Base-by-base conservation (phyloP, 1,284 basidiomycete genomes). In the Gomphus bonarii region DNA sequence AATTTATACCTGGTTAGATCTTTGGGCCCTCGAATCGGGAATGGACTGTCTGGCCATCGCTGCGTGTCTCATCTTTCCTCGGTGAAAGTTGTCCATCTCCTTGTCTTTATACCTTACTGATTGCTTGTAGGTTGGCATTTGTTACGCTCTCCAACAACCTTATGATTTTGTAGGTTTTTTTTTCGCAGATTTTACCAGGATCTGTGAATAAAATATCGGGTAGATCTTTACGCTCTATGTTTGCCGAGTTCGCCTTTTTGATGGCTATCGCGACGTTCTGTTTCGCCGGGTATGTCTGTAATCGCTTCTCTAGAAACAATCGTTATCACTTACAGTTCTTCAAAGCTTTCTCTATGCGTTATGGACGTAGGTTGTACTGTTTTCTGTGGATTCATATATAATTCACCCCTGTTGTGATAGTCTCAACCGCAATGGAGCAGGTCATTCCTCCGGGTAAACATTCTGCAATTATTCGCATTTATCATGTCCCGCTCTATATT, bases 181-280 rank as follows among this genome's bases (percentile, higher is more conserved):
- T 14, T 31, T 36, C 30, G 12, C n/a, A 47, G 12, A 18, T 43
- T 10, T 36, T 33, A 22, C 31, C 40, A 25, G 36, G 35, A 12
- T n/a, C 46, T 14, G 42, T 18, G 11, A 11, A 28, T 58, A 11
- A 54, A 3, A 16, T 43, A 22, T 30, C 22, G 22, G 73, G 88
- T 1, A 58, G 57, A 12, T 84, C 87, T 8, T 71, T 91, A 35
- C 80, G 88, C 20, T 87, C 87, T 0, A 91, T 92, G 87, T 80
- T 91, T 56, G 72, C 82, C 59, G 85, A 91, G 65, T 92, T 93
- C 64, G 69, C 79, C 18, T 71, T 80, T 25, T 74, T 95, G 46
- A 94, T 97, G 88, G 67, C 85, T 40, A 89, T 97, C 25, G 94
- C 93, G 2, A 82, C 81, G 1, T 94, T 94, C 68, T 95, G 92